Evolutionary conservation across 2,329 filamentous ascomycete genomes (phyloP).

Genomic region (Epichloe hybrida): DNA sequence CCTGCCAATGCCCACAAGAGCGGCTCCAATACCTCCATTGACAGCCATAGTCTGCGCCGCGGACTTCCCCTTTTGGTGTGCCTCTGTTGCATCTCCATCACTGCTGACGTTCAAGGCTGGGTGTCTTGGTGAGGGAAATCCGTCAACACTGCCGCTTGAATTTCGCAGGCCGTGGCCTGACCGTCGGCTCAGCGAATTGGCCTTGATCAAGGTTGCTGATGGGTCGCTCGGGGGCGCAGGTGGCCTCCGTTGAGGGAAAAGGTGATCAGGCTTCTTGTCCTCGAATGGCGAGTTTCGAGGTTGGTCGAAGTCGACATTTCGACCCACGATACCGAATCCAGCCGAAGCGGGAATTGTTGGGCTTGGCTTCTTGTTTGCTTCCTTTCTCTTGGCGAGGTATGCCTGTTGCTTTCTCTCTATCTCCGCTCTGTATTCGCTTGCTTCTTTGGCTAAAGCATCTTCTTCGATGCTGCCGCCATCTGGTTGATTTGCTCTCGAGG

Average conservation of each 20-base stretch:
- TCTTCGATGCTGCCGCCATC: conserved; percentile 27
- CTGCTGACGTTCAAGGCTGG: conserved; percentile 11
- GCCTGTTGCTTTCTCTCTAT: conserved; percentile 45
- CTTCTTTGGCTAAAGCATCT: conserved; percentile 31
- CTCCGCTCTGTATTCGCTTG: conserved; percentile 40
- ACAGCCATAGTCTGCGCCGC: conserved; percentile 12
- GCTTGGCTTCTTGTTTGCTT: conserved; percentile 32
- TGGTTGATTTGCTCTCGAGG: conserved; percentile 42
- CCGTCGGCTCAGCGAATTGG: conserved; percentile 73
- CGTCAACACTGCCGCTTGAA: conserved; percentile 33
- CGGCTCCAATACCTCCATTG: conserved; percentile 50
- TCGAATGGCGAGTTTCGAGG: conserved; percentile 81
- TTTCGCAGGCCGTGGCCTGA: conserved; percentile 37
- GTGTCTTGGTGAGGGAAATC: conserved; percentile 21
- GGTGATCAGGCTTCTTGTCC: conserved; percentile 56
- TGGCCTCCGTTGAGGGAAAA: conserved; percentile 72
- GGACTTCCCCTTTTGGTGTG: conserved; percentile 23
- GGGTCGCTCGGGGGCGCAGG: conserved; percentile 73
- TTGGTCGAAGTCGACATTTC: conserved; percentile 73
- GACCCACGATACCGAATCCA: conserved; percentile 43
- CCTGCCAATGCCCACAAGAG: conserved; percentile 51
- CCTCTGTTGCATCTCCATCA: conserved; percentile 35
- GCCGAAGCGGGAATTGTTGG: conserved; percentile 17
- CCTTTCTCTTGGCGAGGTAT: conserved; percentile 43
- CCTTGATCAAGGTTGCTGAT: conserved; percentile 76